phyloP scores from a whole-genome alignment of 176 grass and related monocot species.

The Miscanthus lutarioriparius region DNA sequence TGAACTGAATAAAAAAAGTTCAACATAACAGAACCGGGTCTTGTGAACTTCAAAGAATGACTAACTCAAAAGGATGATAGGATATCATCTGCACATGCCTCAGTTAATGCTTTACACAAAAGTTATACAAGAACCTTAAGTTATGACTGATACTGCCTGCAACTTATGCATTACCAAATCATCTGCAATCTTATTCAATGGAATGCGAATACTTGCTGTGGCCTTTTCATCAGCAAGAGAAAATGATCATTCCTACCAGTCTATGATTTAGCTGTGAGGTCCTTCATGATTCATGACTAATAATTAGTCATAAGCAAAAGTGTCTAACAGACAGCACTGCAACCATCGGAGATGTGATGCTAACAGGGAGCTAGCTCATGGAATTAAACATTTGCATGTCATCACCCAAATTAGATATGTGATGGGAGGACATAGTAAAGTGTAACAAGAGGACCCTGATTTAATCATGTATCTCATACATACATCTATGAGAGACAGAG shows the following conservation, averaged over 20 bases:
- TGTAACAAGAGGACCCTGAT: not conserved
- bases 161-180: slow-evolving; percentile 1
- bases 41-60: slow-evolving; percentile 14
- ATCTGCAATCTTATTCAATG: not conserved
- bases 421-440: not conserved
- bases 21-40: not conserved
- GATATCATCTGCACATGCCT: not conserved
- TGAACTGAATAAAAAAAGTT: not conserved
- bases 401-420: slow-evolving; percentile 4
- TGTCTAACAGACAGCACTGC: not conserved
- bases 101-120: not conserved
- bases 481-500: not conserved
- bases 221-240: slow-evolving; percentile 7
- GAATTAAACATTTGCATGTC: not conserved
- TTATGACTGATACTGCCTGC: not conserved
- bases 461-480: not conserved
- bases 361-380: not conserved
- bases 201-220: not conserved
- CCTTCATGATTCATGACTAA: slow-evolving; percentile 7
- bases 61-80: not conserved
- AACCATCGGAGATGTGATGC: not conserved
- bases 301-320: not conserved
- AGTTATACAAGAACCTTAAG: not conserved
- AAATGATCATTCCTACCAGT: not conserved
- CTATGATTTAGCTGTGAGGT: not conserved